A percentile compares a stretch with the other conserved stretches of the same genome.
These are phyloP conservation scores for Apiotrichum veenhuisii DNA, from an alignment of 1,284 basidiomycete species.

Conservation along the genomic window DNA sequence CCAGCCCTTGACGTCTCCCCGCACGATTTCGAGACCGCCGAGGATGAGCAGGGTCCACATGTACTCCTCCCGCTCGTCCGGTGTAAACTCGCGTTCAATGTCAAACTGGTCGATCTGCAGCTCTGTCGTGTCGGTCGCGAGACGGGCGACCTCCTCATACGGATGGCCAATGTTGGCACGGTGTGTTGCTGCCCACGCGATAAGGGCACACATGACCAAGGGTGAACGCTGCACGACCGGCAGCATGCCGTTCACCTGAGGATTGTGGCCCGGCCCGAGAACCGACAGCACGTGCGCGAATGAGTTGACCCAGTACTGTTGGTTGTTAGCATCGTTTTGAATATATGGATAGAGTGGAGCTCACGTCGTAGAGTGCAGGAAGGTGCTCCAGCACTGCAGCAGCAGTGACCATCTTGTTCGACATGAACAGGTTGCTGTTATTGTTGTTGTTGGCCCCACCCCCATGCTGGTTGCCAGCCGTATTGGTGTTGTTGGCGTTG, in stretches of 20 bases:
- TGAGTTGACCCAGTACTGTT: slow-evolving; percentile 31
- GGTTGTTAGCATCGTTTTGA: not conserved
- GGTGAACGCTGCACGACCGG: slow-evolving; percentile 29
- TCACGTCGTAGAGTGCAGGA: slow-evolving; percentile 18
- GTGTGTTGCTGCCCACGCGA: slow-evolving; percentile 34
- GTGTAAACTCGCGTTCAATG: slow-evolving; percentile 18
- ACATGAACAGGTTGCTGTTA: slow-evolving; percentile 2
- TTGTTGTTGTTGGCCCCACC: not conserved
- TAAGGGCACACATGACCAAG: slow-evolving; percentile 29
- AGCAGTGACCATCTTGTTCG: slow-evolving; percentile 21
- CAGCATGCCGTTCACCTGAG: slow-evolving; percentile 24
- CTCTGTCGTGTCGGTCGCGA: slow-evolving; percentile 30
- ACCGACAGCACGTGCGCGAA: slow-evolving; percentile 33
- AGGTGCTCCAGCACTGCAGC: slow-evolving; percentile 22
- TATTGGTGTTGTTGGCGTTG: not conserved
- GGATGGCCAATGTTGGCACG: slow-evolving; percentile 27
- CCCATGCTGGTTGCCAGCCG: not conserved
- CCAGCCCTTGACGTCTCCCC: slow-evolving; percentile 25
- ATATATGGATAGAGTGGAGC: not conserved
- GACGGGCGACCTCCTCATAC: slow-evolving; percentile 28
- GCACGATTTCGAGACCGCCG: slow-evolving; percentile 31
- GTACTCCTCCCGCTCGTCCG: slow-evolving; percentile 27
- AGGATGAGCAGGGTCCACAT: slow-evolving; percentile 35
- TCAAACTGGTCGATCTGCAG: slow-evolving; percentile 25
- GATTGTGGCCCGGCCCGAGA: slow-evolving; percentile 28